Evolutionary conservation across 495 filamentous ascomycete species (phyloP), one percentile per base, ranked within the genome.

Genomic region (Neurospora sp.): DNA sequence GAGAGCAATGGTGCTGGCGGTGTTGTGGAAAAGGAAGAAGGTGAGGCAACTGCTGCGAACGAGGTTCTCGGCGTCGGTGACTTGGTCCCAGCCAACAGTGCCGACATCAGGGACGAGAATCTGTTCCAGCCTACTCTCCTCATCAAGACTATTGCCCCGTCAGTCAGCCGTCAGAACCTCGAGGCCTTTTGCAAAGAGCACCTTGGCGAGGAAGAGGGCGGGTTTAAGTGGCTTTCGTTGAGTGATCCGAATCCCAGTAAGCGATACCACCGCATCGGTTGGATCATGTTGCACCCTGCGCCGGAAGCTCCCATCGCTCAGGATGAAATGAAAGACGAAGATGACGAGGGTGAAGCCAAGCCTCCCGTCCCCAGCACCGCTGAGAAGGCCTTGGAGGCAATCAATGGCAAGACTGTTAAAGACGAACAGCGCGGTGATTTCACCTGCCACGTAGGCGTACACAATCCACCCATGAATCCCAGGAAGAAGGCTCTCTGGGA

Each of bases 401-500:
- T 98, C 77, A 98, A 98, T 75, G 94, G 94, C 72, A 98, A 98
- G 84, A 96, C 93, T 1, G 97, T 99, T 72, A 91, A 97, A 77
- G 96, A 98, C 76, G 90, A 96, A 71, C 88, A 90, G 68, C 91
- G 94, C 42, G 96, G 95, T 35, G 94, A 98, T 79, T 99, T 99
- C 80, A 93, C 93, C 31, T 97, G 95, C 79, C 96, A 99, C 79
- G 96, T 98, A 45, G 96, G 96, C 70, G 91, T 99, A 40, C 96
- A 99, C 81, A 91, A 92, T 65, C 94, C 96, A 9, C 93, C 94
- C 0, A 86, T 87, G 20, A 89, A 93, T 73, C 92, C 93, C 2
- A 88, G 94, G 74, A 98, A 97, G 87, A 99, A 99, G 83, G 95
- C 97, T 0, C 84, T 99, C 3, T 98, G 94, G 94, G 94, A 98